Base-by-base conservation (phyloP, 495 filamentous ascomycete genomes). In the Talaromyces liani region DNA sequence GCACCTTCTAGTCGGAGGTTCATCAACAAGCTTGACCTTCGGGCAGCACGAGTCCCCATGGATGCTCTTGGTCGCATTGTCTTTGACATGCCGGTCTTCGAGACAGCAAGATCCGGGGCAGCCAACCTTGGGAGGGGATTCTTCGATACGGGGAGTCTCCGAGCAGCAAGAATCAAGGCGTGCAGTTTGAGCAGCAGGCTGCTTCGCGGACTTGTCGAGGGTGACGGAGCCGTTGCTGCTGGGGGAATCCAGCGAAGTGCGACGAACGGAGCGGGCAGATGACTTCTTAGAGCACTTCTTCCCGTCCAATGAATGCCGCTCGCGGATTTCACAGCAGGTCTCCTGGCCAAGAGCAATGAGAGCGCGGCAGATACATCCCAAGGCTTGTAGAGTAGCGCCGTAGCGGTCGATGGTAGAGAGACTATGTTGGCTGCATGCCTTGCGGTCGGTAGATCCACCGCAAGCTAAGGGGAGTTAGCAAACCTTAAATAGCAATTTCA, bases 301-400 rank as follows among this genome's bases (percentile, higher is more conserved):
- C 41, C 29, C 24, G 27, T 58, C 55, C 22, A 33, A 31, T 9
- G 55, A 58, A 27, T 27, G 27, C 12, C 55, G 55, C 27, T 33
- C 27, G n/a, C 24, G 54, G 10, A 54, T 29, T 55, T 60, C 54
- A 63, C 83, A 85, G 68, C 83, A 85, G 6, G 79, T 74, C 64
- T 84, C 80, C 47, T 81, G 71, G 14, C 80, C 80, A 54, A 83
- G 72, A 31, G 82, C 80, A 39, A 84, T 57, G 3, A 85, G 70
- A 47, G 80, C 77, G 33, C 81, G 76, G 66, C 82, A 85, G 60
- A 84, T 80, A 70, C 82, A 85, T 8, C 83, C 83, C 16, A 84
- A 66, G 20, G 80, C 77, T 55, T 77, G 66, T 7, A 84, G 72
- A 18, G 65, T 81, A 45, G 70, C 68, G 1, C 66, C 72, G 63